Percentiles rank a stretch among this genome's conserved stretches.
Conservation (phyloP, 306 rosid species). For the Cicer arietinum region DNA sequence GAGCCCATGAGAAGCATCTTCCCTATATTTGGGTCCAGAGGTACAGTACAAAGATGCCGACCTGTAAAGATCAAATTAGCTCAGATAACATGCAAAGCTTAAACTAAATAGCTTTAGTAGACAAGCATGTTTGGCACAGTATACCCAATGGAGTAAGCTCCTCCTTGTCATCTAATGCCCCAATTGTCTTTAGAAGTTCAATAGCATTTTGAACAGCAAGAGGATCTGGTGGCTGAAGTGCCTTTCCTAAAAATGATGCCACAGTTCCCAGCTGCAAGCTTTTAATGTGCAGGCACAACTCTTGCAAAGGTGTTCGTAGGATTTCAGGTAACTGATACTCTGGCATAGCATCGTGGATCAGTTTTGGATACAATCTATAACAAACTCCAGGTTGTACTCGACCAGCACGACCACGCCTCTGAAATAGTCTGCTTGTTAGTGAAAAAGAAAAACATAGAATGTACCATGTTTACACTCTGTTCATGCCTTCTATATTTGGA, state of each 20-base stretch:
- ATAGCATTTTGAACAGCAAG: conserved; percentile 94
- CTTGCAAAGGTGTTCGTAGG: conserved; percentile 96
- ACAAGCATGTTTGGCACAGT: conserved; percentile 34
- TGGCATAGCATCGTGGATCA: conserved; percentile 87
- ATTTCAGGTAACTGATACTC: conserved; percentile 93
- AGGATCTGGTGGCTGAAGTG: conserved; percentile 97
- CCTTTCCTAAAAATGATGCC: conserved; percentile 88
- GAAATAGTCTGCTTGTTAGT: conserved; percentile 48
- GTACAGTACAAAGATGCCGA: conserved; percentile 84
- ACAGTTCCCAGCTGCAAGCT: conserved; percentile 92
- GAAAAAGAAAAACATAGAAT: conserved; percentile 37
- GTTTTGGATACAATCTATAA: conserved; percentile 84
- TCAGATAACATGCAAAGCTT: conserved; percentile 40
- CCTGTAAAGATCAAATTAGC: conserved; percentile 57
- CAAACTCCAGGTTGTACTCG: conserved; percentile 98
- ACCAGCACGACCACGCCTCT: conserved; percentile 99
- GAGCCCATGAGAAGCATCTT: conserved; percentile 99
- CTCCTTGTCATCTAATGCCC: conserved; percentile 84
- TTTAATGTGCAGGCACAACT: conserved; percentile 91
- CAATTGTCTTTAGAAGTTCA: conserved; percentile 91
- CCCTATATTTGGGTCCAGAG: conserved; percentile 99
- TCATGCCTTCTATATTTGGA: conserved; percentile 24
- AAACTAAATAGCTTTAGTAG: conserved; percentile 40
- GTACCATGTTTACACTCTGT: conserved; percentile 22
- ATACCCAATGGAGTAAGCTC: conserved; percentile 95